These are phyloP conservation scores for Xylariaceae sp. DNA, from an alignment of 2,329 filamentous ascomycete species.

Conservation along the genomic window DNA sequence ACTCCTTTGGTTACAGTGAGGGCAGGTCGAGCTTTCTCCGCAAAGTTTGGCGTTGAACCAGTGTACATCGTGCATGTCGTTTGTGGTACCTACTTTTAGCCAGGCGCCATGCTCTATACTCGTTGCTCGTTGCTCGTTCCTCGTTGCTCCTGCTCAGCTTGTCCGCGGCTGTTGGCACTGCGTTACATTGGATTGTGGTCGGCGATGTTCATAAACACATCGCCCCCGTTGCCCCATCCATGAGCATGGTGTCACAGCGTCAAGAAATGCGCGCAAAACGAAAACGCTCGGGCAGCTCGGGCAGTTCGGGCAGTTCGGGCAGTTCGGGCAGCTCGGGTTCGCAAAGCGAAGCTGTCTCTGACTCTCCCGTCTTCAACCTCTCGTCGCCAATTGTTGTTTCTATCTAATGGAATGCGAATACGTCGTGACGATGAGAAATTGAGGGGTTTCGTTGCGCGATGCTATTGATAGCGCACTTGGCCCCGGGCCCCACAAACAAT, in stretches of 20 bases:
- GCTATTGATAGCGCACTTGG: constrained; percentile 16
- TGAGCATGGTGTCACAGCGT: neutral
- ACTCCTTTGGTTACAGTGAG: neutral
- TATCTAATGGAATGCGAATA: neutral
- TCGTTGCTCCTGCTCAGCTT: neutral
- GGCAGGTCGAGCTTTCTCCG: neutral
- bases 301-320: too few species aligned
- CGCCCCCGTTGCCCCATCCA: neutral
- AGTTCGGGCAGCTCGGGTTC: neutral
- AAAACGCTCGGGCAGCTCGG: too few species aligned
- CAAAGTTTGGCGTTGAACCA: neutral
- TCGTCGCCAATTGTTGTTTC: too few species aligned
- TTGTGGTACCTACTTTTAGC: neutral
- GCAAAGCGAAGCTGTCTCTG: neutral
- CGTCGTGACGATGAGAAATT: neutral
- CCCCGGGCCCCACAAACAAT: constrained; percentile 8
- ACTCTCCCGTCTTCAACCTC: too few species aligned
- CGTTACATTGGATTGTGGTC: neutral
- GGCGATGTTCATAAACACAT: neutral
- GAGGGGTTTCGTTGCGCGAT: neutral
- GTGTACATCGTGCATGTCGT: neutral
- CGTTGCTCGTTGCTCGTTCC: too few species aligned
- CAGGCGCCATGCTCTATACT: neutral
- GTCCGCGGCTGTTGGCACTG: neutral
- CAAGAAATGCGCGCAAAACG: neutral